Base-by-base conservation (phyloP, 2,329 filamentous ascomycete species). In the Pseudophaeomoniella oleicola region DNA sequence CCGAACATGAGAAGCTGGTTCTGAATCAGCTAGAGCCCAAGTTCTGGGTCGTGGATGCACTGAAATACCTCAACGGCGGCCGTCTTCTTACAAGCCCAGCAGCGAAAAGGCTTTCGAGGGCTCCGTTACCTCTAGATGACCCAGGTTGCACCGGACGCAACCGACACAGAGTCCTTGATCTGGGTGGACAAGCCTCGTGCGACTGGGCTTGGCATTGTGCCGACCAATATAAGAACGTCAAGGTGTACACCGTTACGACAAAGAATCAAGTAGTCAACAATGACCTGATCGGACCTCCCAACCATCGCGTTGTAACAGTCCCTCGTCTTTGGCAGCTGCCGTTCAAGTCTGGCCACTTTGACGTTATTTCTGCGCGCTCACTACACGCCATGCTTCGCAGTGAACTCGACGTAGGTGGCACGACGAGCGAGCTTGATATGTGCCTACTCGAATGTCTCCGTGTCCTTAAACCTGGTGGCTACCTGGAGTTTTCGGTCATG, bases 201-300 rank as follows among this genome's bases (percentile, higher is more conserved):
- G 86, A 93, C 57, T 98, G 90, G 90, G 88, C 83, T 15, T 98
- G 90, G 90, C 78, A 90, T 53, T 81, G 85, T 39, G 86, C 90
- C 1, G 69, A 82, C 34, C 80, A 88, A 54, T 90, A 87, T 57
- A 84, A 83, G 13, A 79, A 84, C 54, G 72, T 82, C 39, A 86
- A 84, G 54, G 75, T 94, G 37, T 92, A 87, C 62, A 94, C 88
- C 0, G 84, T 88, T 37, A 81, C 81, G 27, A 84, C 79, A 44
- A 81, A 81, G 57, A 71, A 75, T 27, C 79, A 85, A 53, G 62
- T 77, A 18, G 76, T 77, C 49, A 82, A 82, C 56, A 74, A 71
- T 41, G 81, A 81, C 49, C 75, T 90, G 46, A 78, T 80, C 16
- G 87, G 86, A 2, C 90, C 90, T 2, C 61, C 73, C 19, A 98